phyloP scores from a whole-genome alignment of 805 yeast species.

The Saccharomycopsis javanensis region DNA sequence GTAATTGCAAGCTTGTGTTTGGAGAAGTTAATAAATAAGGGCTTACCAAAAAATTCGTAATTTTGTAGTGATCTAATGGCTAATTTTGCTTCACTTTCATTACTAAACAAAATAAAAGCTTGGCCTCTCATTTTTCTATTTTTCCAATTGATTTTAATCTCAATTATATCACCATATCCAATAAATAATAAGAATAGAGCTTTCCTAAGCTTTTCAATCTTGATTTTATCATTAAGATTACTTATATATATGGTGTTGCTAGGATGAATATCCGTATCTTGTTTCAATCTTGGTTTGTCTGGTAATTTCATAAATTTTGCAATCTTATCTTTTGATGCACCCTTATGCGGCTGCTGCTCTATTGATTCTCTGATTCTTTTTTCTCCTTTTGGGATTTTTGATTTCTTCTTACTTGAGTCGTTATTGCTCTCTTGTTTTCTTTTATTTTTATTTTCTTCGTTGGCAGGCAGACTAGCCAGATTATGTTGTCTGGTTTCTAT shows the following conservation, averaged over 20 bases:
- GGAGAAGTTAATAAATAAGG: constrained; percentile 37
- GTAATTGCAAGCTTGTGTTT: constrained; percentile 25
- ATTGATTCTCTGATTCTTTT: neutral
- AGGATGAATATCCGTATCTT: constrained; percentile 18
- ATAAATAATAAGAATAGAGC: constrained; percentile 50
- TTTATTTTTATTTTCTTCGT: neutral
- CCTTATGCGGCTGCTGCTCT: neutral
- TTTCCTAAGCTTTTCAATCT: constrained; percentile 35
- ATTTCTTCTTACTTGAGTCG: neutral
- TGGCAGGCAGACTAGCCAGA: neutral
- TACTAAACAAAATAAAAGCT: constrained; percentile 50
- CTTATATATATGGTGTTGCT: constrained; percentile 46
- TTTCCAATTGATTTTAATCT: constrained; percentile 32
- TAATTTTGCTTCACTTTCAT: constrained; percentile 38
- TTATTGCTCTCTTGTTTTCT: neutral
- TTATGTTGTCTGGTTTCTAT: neutral
- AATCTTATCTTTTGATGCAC: neutral
- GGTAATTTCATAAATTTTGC: neutral
- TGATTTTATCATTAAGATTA: constrained; percentile 51
- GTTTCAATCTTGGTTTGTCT: constrained; percentile 1
- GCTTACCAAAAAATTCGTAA: constrained; percentile 44
- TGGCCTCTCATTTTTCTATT: constrained; percentile 48
- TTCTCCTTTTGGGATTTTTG: neutral
- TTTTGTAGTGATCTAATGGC: constrained; percentile 42
- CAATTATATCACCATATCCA: constrained; percentile 56